Base-by-base conservation (phyloP, 2,329 filamentous ascomycete species). In the Trichoderma sp. region DNA sequence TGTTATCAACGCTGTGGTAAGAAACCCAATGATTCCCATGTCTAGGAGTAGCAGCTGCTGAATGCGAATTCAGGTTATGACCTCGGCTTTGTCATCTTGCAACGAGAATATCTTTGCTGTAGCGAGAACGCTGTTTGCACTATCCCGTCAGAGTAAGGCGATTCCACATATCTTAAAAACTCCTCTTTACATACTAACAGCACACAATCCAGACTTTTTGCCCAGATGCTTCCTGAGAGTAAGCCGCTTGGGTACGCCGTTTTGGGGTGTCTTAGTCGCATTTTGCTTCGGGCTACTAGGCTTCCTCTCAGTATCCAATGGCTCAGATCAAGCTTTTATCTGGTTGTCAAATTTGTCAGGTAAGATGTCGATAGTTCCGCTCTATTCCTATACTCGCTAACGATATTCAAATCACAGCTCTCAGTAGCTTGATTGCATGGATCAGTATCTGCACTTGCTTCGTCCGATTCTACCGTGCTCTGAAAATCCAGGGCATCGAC, bases 331-430 rank as follows among this genome's bases (percentile, higher is more conserved):
- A 16, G 85, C 86, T 0, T 87, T 87, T 76, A 82, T 81, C 68
- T 87, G 85, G 86, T 84, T 88, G 72, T 82, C 86, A 53, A 87
- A 85, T 72, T 76, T 87, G 35, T 86, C 83, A 56, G 87, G 84
- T 70, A 83, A 76, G 27, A 69, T 74, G 11, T 14, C 19, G 4
- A 7, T 53, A 2, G 19, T 16, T 7, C 29, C 16, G 5, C 5
- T 11, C 27, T 16, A 4, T 14, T 3, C 24, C 1, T 2, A 10
- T 14, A 7, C 21, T 55, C 16, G 24, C 56, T 70, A 5, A 68
- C 35, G 24, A 4, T 43, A 43, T 19, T 59, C 8, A 4, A 3
- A 24, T 31, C 0, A 13, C 47, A 71, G 70, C 70, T 16, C 65
- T 71, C 14, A 71, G 70, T 21, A 75, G 73, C 58, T 71, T 79